These are phyloP conservation scores for Amaranthus cruentus DNA, from an alignment of 148 eudicot species.

Conservation along the genomic window DNA sequence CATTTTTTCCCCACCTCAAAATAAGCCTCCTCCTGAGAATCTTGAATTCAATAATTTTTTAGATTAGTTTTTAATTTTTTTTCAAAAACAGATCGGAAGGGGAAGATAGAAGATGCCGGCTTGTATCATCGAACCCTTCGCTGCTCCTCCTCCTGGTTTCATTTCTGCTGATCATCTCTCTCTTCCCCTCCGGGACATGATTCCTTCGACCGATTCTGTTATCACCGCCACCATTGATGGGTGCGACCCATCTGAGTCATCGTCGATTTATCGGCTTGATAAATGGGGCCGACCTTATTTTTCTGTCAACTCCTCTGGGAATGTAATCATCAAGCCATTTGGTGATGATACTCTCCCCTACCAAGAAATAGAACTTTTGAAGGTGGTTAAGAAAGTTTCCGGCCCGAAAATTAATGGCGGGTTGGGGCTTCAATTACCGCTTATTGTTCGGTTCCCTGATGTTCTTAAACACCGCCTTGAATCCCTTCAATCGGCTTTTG, in stretches of 20 bases:
- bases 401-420: conserved; percentile 59
- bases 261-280: conserved; percentile 55
- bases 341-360: conserved; percentile 56
- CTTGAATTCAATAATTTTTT: neutral
- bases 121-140: conserved; percentile 43
- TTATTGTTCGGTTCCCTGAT: conserved; percentile 77
- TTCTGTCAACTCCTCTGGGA: conserved; percentile 57
- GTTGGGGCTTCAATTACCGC: conserved; percentile 66
- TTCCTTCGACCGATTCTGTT: conserved; percentile 32
- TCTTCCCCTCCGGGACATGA: conserved; percentile 65
- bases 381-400: conserved; percentile 77
- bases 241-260: conserved; percentile 61
- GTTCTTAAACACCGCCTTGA: conserved; percentile 67
- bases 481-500: conserved; percentile 68
- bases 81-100: conserved; percentile 46
- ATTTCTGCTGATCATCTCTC: conserved; percentile 32
- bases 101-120: conserved; percentile 66
- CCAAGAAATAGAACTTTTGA: conserved; percentile 77
- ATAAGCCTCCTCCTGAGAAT: conserved; percentile 10
- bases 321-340: conserved; percentile 49
- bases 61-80: conserved; percentile 24
- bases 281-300: conserved; percentile 89
- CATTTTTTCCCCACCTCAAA: conserved; percentile 15
- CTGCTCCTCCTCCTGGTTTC: conserved; percentile 36
- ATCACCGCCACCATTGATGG: conserved; percentile 8